Conservation (phyloP, 225 moss, liverwort and hornwort species). For the Takakia lepidozioides region DNA sequence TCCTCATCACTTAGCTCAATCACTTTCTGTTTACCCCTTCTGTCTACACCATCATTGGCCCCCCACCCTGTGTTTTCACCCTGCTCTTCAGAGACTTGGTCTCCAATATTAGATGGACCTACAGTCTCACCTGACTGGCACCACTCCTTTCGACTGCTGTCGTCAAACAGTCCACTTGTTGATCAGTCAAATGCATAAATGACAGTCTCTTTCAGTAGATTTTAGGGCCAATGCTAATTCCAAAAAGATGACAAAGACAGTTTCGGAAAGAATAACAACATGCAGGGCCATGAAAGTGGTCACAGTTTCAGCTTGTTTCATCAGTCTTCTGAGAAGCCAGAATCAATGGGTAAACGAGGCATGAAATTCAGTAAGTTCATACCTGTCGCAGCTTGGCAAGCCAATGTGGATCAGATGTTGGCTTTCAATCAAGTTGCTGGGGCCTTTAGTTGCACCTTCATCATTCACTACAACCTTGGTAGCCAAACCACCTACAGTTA, state of each 20-base stretch:
- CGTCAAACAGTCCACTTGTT: no score
- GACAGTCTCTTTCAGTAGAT: no score
- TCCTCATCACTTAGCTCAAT: conserved; percentile 55
- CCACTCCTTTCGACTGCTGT: conserved; percentile 50
- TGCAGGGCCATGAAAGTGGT: neutral
- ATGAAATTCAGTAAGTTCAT: no score
- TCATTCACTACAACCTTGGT: no score
- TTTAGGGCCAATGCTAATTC: no score
- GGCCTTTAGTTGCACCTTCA: neutral
- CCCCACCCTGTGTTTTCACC: conserved; percentile 55
- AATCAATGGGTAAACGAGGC: no score
- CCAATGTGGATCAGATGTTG: conserved; percentile 25
- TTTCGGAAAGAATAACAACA: no score
- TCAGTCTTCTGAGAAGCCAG: no score
- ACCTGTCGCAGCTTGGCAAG: conserved; percentile 19
- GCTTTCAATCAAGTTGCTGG: conserved; percentile 26
- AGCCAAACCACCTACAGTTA: conserved; percentile 6
- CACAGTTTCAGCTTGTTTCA: neutral
- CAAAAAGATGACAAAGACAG: no score
- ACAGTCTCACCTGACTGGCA: conserved; percentile 42
- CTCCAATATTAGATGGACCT: conserved; percentile 30
- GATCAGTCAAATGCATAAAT: no score
- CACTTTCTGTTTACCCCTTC: conserved; percentile 52
- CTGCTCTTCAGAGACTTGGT: conserved; percentile 44
- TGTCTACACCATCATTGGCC: conserved; percentile 27